Evolutionary conservation across 495 filamentous ascomycete genomes (phyloP).

Genomic region (Xylaria sp.): DNA sequence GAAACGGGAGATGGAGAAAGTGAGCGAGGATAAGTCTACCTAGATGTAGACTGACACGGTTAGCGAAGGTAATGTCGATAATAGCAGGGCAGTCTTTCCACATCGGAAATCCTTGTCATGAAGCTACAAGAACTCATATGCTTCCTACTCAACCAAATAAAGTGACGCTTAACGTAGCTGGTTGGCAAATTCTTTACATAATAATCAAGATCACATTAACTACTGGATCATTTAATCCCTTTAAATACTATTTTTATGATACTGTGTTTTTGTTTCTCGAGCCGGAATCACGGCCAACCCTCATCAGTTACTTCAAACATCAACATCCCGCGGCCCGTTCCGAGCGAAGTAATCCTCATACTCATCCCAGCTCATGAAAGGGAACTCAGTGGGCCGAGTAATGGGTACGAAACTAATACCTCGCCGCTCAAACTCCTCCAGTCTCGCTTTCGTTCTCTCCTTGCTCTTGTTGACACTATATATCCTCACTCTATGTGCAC

Average conservation of each 20-base stretch:
- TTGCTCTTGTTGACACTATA: conserved; percentile 67
- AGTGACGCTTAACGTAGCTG: not conserved
- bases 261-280: not conserved
- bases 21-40: not conserved
- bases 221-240: not conserved
- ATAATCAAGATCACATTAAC: not conserved
- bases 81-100: too few species aligned
- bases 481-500: conserved; percentile 66
- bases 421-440: conserved; percentile 57
- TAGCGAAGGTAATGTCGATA: not conserved
- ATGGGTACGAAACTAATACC: conserved; percentile 57
- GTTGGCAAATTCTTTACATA: not conserved
- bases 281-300: not conserved
- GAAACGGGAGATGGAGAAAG: not conserved
- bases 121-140: too few species aligned
- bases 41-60: not conserved
- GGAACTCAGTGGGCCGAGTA: conserved; percentile 56
- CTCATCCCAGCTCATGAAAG: conserved; percentile 53
- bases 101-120: too few species aligned
- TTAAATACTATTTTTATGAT: not conserved
- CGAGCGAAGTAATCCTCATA: conserved; percentile 54
- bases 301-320: conserved; percentile 1
- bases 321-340: conserved; percentile 56
- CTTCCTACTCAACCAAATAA: not conserved
- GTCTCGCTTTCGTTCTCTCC: conserved; percentile 53